Conservation (phyloP, 78 protist genomes). For the Creolimax fragrantissima region DNA sequence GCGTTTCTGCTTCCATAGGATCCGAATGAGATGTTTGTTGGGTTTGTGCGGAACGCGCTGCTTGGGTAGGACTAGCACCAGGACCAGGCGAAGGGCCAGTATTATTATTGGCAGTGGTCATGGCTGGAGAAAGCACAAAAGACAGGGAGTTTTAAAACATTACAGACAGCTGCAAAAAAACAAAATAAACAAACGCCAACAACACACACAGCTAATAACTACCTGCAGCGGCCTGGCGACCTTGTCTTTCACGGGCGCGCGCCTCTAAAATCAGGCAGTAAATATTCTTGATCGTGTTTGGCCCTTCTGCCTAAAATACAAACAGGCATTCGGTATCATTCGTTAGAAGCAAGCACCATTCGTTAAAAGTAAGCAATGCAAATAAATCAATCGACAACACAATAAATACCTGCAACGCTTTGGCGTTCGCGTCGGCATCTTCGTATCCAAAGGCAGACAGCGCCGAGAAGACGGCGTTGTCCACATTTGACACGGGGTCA, state of each 20-base stretch:
- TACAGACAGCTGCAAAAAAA: no score
- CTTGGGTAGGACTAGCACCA: no score
- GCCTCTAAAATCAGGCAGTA: conserved; percentile 1
- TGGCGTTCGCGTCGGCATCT: not conserved
- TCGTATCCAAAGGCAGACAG: conserved; percentile 3
- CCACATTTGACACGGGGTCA: not conserved
- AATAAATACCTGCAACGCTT: not conserved
- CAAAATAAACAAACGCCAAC: not conserved
- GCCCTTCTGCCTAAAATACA: not conserved
- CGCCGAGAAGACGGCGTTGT: not conserved
- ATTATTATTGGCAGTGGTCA: no score
- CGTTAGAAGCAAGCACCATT: no score
- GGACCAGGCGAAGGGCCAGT: no score
- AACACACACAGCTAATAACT: not conserved
- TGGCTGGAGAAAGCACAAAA: no score
- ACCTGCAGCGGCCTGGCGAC: not conserved
- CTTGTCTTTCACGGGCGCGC: not conserved
- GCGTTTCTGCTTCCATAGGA: no score
- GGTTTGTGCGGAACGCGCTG: no score
- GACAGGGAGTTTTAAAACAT: no score
- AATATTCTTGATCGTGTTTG: not conserved
- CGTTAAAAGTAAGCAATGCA: no score
- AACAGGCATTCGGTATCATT: not conserved
- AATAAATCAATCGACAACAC: no score
- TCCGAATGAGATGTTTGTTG: no score